phyloP scores from a whole-genome alignment of 2,329 filamentous ascomycete species.

The Penicillium verrucosum region DNA sequence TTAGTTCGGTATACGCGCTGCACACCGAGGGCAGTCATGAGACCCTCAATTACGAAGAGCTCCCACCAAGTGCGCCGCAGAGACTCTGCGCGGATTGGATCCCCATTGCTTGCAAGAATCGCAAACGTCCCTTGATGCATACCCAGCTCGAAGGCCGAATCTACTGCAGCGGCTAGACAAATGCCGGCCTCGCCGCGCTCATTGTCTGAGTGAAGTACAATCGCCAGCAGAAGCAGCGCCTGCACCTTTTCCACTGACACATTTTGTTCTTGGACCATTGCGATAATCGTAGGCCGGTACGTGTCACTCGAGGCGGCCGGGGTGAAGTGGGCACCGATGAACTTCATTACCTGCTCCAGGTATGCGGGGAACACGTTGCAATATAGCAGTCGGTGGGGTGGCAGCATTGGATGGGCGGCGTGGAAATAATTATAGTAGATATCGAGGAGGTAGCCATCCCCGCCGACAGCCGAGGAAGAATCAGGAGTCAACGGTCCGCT shows the following conservation, averaged over 20 bases:
- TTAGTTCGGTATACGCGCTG: slow-evolving; percentile 59
- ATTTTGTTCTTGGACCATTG: slow-evolving; percentile 32
- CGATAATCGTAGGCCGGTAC: slow-evolving; percentile 39
- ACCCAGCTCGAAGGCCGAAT: slow-evolving; percentile 70
- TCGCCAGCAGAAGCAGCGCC: slow-evolving; percentile 70
- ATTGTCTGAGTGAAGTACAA: slow-evolving; percentile 74
- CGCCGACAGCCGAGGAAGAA: slow-evolving; percentile 30
- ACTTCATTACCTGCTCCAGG: slow-evolving; percentile 55
- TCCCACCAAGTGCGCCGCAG: slow-evolving; percentile 92
- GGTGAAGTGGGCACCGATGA: slow-evolving; percentile 55
- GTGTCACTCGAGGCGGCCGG: slow-evolving; percentile 44
- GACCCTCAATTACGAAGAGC: slow-evolving; percentile 74
- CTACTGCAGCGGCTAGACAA: slow-evolving; percentile 65
- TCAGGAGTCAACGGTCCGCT: slow-evolving; percentile 37
- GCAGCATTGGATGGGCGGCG: slow-evolving; percentile 55
- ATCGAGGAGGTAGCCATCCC: slow-evolving; percentile 46
- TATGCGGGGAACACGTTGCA: slow-evolving; percentile 41
- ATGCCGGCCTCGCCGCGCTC: slow-evolving; percentile 66
- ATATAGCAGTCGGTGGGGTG: slow-evolving; percentile 47
- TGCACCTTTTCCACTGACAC: slow-evolving; percentile 67
- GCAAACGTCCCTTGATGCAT: slow-evolving; percentile 71
- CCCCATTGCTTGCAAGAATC: slow-evolving; percentile 58
- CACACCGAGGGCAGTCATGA: slow-evolving; percentile 69
- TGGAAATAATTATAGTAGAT: slow-evolving; percentile 58
- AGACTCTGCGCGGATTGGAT: slow-evolving; percentile 72